phyloP scores from a whole-genome alignment of 139 green algal genomes.

The Picochlorum sp. region DNA sequence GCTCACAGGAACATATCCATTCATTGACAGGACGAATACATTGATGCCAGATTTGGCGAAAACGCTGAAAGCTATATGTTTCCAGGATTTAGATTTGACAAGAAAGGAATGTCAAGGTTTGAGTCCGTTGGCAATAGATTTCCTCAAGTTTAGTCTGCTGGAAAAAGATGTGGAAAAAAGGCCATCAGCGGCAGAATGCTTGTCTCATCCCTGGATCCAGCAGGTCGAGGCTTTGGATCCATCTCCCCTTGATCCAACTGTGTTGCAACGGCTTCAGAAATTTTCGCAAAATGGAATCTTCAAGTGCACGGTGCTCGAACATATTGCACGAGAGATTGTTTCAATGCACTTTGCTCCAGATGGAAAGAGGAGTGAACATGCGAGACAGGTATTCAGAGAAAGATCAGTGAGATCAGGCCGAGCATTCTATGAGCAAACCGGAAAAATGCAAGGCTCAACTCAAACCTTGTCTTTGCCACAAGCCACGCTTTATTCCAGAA shows the following conservation, averaged over 20 bases:
- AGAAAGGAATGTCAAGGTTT: constrained; percentile 9
- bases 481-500: constrained; percentile 18
- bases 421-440: constrained; percentile 7
- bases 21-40: constrained; percentile 19
- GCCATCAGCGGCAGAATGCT: constrained; percentile 53
- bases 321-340: constrained; percentile 79
- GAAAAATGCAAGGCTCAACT: not conserved
- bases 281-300: constrained; percentile 54
- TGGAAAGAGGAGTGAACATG: constrained; percentile 7
- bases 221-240: constrained; percentile 34
- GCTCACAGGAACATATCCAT: constrained; percentile 21
- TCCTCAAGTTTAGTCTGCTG: constrained; percentile 17
- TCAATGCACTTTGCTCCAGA: constrained; percentile 23
- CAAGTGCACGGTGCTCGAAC: constrained; percentile 81
- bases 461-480: constrained; percentile 7
- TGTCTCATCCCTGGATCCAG: constrained; percentile 67
- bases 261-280: constrained; percentile 72
- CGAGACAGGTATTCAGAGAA: constrained; percentile 8
- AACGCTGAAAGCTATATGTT: constrained; percentile 24
- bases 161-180: constrained; percentile 52
- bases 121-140: constrained; percentile 14
- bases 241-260: constrained; percentile 36
- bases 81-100: constrained; percentile 22
- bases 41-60: constrained; percentile 21
- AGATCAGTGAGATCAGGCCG: not conserved